These are phyloP conservation scores for Colletotrichum sp. DNA, from an alignment of 2,329 filamentous ascomycete species.

Conservation along the genomic window DNA sequence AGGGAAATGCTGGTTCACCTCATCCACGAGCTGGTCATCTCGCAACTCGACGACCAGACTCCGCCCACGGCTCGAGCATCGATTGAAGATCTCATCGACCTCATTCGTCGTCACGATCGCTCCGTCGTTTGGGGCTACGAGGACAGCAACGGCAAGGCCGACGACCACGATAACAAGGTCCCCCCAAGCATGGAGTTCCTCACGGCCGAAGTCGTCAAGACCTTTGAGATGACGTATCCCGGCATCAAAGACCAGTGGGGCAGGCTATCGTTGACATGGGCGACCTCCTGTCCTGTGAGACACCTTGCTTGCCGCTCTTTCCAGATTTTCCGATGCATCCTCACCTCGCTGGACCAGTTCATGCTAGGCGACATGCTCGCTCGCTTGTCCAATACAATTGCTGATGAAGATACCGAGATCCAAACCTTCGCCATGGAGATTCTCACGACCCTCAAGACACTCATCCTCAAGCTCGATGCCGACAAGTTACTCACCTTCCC, in stretches of 20 bases:
- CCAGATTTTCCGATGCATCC: conserved; percentile 93
- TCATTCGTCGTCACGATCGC: conserved; percentile 81
- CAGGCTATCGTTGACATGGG: conserved; percentile 89
- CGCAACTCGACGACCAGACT: conserved; percentile 72
- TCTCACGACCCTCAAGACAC: conserved; percentile 87
- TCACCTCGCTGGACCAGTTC: conserved; percentile 85
- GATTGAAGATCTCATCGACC: conserved; percentile 88
- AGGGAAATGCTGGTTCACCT: conserved; percentile 97
- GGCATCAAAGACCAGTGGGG: conserved; percentile 92
- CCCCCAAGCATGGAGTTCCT: conserved; percentile 87
- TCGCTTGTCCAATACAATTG: conserved; percentile 93
- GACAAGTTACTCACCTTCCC: conserved; percentile 87
- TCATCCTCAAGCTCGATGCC: conserved; percentile 83
- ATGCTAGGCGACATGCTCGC: conserved; percentile 99
- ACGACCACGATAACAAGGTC: conserved; percentile 78
- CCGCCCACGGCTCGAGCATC: conserved; percentile 68
- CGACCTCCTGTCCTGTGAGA: conserved; percentile 92
- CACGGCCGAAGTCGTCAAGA: conserved; percentile 79
- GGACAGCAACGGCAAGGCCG: conserved; percentile 82
- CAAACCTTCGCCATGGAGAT: conserved; percentile 99
- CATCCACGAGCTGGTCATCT: conserved; percentile 92
- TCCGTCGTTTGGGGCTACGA: conserved; percentile 94
- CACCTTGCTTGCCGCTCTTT: conserved; percentile 97
- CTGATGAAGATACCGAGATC: conserved; percentile 92
- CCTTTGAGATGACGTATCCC: conserved; percentile 85